Conservation (phyloP, 2,329 filamentous ascomycete species). For the Fusarium metavorans region DNA sequence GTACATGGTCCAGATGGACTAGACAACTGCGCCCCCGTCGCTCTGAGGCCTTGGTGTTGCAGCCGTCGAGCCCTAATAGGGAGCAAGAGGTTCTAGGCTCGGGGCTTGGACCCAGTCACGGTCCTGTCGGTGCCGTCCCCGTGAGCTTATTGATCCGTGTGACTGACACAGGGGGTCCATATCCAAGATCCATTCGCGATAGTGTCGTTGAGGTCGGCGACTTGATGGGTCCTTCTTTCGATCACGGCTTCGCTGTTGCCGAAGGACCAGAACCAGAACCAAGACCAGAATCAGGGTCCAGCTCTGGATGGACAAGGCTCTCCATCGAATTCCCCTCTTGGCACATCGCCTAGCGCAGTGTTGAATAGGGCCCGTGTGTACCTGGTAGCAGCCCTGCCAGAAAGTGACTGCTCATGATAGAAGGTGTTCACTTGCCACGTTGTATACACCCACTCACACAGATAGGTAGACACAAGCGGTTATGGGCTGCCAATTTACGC, state of each 20-base stretch:
- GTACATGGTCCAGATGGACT: constrained; percentile 1
- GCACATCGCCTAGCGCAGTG: not conserved
- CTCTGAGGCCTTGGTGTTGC: constrained; percentile 21
- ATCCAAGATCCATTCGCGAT: constrained; percentile 14
- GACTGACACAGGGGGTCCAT: constrained; percentile 2
- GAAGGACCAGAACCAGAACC: constrained; percentile 20
- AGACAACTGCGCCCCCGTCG: constrained; percentile 18
- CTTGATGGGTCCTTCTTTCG: not conserved
- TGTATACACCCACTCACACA: constrained; percentile 27
- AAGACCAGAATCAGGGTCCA: constrained; percentile 34
- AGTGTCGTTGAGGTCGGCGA: constrained; percentile 3
- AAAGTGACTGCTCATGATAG: constrained; percentile 8
- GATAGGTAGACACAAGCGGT: constrained; percentile 5
- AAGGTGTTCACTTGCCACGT: constrained; percentile 33
- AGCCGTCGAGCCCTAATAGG: constrained; percentile 15
- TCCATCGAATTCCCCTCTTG: constrained; percentile 12
- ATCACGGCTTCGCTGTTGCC: constrained; percentile 16
- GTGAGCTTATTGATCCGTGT: constrained; percentile 12
- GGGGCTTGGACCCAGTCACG: constrained; percentile 12
- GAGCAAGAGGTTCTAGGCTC: constrained; percentile 30
- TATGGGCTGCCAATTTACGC: not conserved
- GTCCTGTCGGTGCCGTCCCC: constrained; percentile 18
- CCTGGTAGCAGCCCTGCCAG: constrained; percentile 13
- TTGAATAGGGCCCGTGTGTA: constrained; percentile 21
- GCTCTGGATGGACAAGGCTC: constrained; percentile 13